Evolutionary conservation across 129 eudicot species (phyloP).

Genomic region (Centrapalus pauciflorus): DNA sequence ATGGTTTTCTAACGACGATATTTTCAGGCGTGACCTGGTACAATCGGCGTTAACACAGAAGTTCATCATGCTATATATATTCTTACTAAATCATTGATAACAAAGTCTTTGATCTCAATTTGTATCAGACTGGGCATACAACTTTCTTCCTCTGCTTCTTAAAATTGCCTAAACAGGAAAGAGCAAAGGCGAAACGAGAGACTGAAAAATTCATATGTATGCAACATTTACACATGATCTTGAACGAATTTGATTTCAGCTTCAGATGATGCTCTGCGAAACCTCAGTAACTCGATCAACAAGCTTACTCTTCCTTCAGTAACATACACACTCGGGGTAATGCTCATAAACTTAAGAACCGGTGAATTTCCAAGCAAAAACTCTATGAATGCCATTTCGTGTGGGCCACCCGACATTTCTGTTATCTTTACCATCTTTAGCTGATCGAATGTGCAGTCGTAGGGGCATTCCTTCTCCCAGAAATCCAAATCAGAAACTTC

Average conservation of each 20-base stretch:
- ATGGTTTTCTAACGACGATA: too few species aligned
- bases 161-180: too few species aligned
- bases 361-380: constrained; percentile 75
- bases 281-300: constrained; percentile 61
- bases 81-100: too few species aligned
- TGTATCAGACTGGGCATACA: too few species aligned
- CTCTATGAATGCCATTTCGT: constrained; percentile 77
- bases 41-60: too few species aligned
- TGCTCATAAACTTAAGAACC: constrained; percentile 53
- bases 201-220: background rate
- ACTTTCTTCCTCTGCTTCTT: too few species aligned
- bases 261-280: constrained; percentile 81
- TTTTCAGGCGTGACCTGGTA: too few species aligned
- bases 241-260: constrained; percentile 64
- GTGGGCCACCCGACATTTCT: constrained; percentile 59
- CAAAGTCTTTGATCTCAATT: too few species aligned
- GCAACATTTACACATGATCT: constrained; percentile 40
- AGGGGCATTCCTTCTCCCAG: constrained; percentile 53
- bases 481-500: constrained; percentile 51
- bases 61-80: too few species aligned
- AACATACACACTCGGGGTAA: constrained; percentile 58
- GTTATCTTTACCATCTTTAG: constrained; percentile 70
- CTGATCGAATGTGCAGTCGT: constrained; percentile 37
- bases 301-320: constrained; percentile 55
- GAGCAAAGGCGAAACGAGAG: background rate